These are phyloP conservation scores for Xenoacremonium recifei DNA, from an alignment of 2,329 filamentous ascomycete genomes.

Conservation along the genomic window DNA sequence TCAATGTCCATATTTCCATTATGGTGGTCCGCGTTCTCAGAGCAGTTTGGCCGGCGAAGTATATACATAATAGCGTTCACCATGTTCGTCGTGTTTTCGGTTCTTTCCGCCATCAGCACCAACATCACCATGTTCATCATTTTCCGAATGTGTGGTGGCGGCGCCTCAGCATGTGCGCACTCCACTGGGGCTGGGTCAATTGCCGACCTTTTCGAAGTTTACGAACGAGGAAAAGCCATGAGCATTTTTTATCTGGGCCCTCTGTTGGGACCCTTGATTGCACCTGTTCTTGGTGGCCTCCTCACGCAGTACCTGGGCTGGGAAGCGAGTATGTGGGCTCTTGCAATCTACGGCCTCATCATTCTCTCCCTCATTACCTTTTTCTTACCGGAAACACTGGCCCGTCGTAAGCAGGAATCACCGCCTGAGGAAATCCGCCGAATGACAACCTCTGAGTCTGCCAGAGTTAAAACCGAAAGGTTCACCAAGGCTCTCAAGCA, in stretches of 20 bases:
- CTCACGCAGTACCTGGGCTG: conserved; percentile 69
- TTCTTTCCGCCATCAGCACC: conserved; percentile 65
- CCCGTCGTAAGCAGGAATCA: conserved; percentile 25
- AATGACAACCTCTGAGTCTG: conserved; percentile 61
- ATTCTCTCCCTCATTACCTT: conserved; percentile 57
- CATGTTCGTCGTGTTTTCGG: conserved; percentile 69
- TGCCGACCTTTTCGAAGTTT: conserved; percentile 74
- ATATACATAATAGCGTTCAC: conserved; percentile 76
- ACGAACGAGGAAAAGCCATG: conserved; percentile 76
- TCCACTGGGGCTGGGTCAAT: conserved; percentile 83
- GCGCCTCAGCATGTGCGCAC: conserved; percentile 76
- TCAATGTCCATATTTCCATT: conserved; percentile 80
- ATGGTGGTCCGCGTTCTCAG: conserved; percentile 85
- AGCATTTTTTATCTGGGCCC: conserved; percentile 79
- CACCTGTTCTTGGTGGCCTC: conserved; percentile 74
- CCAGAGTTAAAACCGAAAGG: conserved; percentile 55
- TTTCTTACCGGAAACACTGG: conserved; percentile 65
- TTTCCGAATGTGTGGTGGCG: conserved; percentile 72
- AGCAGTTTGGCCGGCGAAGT: conserved; percentile 68
- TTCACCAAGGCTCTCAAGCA: conserved; percentile 54
- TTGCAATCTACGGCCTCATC: conserved; percentile 65
- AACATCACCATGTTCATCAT: conserved; percentile 75
- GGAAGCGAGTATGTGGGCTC: conserved; percentile 77
- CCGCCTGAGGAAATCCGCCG: conserved; percentile 33
- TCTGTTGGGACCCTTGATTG: conserved; percentile 69